Base-by-base conservation (phyloP, 2,329 filamentous ascomycete genomes). In the Colletotrichum noveboracense region DNA sequence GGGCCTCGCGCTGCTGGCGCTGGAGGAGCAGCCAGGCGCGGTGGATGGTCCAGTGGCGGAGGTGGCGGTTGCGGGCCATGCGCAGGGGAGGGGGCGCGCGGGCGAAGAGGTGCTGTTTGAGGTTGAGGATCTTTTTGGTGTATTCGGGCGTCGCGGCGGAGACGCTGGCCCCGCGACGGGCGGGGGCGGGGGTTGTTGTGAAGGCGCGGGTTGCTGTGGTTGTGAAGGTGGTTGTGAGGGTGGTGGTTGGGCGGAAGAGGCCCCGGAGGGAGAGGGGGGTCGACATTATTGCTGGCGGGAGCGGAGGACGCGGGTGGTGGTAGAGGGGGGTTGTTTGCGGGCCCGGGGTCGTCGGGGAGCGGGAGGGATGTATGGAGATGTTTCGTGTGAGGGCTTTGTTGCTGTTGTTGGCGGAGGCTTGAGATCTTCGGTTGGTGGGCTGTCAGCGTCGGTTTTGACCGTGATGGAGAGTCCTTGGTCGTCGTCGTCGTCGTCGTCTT, bases 31-130 rank as follows among this genome's bases (percentile, higher is more conserved):
- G 90, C 95, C 96, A 98, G 26, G 96, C 96, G 80, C 97, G 96
- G 89, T 98, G 96, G 85, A 99, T 98, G 67, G 97, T 98, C 97
- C 97, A 99, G 89, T 99, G 97, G 62, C 97, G 95, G 78, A 99
- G 92, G 85, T 93, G 91, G 72, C 97, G 93, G 85, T 94, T 94
- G 80, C 96, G 95, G 55, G 92, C 95, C 91, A 98, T 96, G 80
- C 95, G 94, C 78, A 99, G 91, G 1, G 97, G 96, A 0, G 91
- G 87, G 7, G 90, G 90, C 1, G 88, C 87, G n/a, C 83, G 83
- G 34, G 88, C 87, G 79, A 88, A 88, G 83, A 89, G 88, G 77
- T 88, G 87, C 67, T 85, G 81, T 74, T 85, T 86, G 74, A 90
- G 84, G 74, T 86, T 87, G 66, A 82, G 78, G 80, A 90, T 85